A percentile compares a stretch with the other conserved stretches of the same genome.
Evolutionary conservation across 2,329 filamentous ascomycete species (phyloP).

Genomic region (Trichophyton benhamiae): DNA sequence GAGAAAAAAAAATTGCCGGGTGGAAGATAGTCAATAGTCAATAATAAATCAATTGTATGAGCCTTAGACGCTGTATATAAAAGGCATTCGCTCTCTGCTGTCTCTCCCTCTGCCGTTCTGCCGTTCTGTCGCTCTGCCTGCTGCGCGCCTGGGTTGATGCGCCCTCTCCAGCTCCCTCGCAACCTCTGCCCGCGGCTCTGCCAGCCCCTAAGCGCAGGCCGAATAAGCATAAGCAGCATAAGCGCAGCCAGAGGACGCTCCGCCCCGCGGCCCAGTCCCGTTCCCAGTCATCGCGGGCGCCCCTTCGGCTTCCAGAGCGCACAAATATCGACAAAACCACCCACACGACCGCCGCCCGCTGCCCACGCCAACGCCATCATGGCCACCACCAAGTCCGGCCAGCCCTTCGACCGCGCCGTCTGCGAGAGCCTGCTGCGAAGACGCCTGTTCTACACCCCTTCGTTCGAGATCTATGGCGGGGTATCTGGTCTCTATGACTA

Average conservation of each 20-base stretch:
- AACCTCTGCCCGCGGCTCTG: background rate
- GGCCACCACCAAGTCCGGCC: conserved; percentile 72
- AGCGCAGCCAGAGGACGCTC: background rate
- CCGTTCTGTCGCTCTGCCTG: background rate
- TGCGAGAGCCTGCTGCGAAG: conserved; percentile 80
- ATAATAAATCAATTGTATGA: too few species aligned
- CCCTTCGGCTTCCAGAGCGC: background rate
- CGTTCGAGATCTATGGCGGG: conserved; percentile 91
- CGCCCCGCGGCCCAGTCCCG: background rate
- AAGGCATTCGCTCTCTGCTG: background rate
- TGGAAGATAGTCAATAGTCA: background rate
- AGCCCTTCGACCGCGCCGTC: conserved; percentile 69
- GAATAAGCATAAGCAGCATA: background rate
- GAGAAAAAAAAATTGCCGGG: background rate
- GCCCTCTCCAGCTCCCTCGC: conserved; percentile 1
- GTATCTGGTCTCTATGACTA: conserved; percentile 87
- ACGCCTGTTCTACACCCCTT: conserved; percentile 85
- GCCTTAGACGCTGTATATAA: background rate
- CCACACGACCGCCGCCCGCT: conserved; percentile 14
- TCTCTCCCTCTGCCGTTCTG: background rate
- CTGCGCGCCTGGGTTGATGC: background rate
- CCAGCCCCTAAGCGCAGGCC: background rate
- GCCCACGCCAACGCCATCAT: conserved; percentile 26
- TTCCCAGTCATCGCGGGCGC: background rate
- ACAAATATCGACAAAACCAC: conserved; percentile 3